phyloP scores from a whole-genome alignment of 176 grass and related monocot species.

The Carex cristatella region DNA sequence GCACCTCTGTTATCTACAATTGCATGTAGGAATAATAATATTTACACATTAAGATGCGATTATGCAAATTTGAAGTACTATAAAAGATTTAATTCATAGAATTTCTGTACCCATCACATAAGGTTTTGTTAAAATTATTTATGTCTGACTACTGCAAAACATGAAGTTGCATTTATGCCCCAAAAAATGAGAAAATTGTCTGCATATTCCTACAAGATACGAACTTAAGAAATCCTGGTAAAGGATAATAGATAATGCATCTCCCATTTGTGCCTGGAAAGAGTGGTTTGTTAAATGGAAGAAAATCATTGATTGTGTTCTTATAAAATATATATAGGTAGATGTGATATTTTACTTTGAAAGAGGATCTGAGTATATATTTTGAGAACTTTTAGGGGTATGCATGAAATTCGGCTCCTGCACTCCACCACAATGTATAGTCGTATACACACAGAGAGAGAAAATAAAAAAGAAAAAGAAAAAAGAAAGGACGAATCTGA shows the following conservation, averaged over 20 bases:
- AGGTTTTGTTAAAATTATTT: not conserved
- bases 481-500: not conserved
- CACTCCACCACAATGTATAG: not conserved
- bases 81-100: not conserved
- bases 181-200: not conserved
- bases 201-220: not conserved
- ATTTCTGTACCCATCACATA: not conserved
- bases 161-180: not conserved
- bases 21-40: not conserved
- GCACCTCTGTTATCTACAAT: conserved; percentile 75
- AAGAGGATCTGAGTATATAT: not conserved
- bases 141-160: not conserved
- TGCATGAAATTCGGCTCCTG: not conserved
- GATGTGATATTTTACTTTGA: not conserved
- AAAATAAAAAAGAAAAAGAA: not conserved
- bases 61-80: not conserved
- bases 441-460: not conserved
- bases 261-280: not conserved
- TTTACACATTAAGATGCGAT: not conserved
- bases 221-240: not conserved
- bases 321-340: not conserved
- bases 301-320: not conserved
- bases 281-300: not conserved
- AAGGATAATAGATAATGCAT: not conserved
- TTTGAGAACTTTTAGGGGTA: not conserved